Base-by-base conservation (phyloP, 2,329 filamentous ascomycete genomes). In the Ascochyta viciae-villosae region DNA sequence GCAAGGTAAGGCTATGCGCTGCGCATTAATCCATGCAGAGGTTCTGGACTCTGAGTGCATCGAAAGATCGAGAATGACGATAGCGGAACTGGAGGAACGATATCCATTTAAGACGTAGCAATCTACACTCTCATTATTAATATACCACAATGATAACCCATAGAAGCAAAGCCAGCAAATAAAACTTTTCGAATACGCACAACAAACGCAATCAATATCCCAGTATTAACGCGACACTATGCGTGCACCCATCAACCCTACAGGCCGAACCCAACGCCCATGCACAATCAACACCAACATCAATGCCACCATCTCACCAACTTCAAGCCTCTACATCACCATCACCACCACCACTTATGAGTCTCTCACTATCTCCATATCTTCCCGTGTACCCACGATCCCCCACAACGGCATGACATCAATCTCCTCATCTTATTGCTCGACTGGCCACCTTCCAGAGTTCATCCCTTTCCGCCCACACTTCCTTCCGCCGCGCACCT, bases 401-500 rank as follows among this genome's bases (percentile, higher is more conserved):
- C 51, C 49, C 7, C 34, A 44, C 4, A 49, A n/a, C 26, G 51
- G 51, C 22, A 34, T 43, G 1, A 26, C 49, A n/a, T 39, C 39
- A 10, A 49, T 16, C 4, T 39, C 39, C 1, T 39, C 51, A 33
- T 26, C 27, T 2, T 54, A 49, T 40, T 10, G 6, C 19, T 23
- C 27, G 3, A 13, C 13, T 19, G 6, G 19, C 16, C 19, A 33
- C 15, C 38, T 19, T 15, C 19, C 19, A 13, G 35, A 40, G 6
- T 54, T 54, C n/a, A 31, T 54, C 1, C 45, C 45, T 1, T 39
- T 49, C 19, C 51, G 26, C 16, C 51, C 44, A 5, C 49, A 26
- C 6, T 54, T 54, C 26, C 33, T 49, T 12, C 34, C 27, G 26
- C 45, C 43, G 12, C 19, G 39, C 3, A 34, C 12, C 3, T 33